Evolutionary conservation across 108 stramenopile species (phyloP), one percentile per base, ranked within the genome.

Genomic region (Skeletonema costatum): DNA sequence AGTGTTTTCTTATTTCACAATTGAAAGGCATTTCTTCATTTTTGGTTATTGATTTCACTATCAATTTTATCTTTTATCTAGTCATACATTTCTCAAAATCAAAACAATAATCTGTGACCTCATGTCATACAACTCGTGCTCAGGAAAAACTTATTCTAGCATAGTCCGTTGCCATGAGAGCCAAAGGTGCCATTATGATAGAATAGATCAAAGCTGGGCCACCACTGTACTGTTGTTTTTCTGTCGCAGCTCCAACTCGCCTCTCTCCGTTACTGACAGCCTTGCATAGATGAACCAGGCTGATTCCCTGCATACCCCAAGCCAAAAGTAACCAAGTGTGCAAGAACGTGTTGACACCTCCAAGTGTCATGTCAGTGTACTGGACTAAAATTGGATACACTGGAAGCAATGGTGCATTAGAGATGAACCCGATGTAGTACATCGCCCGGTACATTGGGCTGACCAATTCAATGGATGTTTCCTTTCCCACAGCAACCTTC

Each of bases 361-460:
- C 88, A 46, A 92, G 61, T 21, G 82, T 73, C 93, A 73, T 87
- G 17, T 78, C 81, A 11, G 87, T 86, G 68, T 89, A 86, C 46
- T 91, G 87, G 16, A 95, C 83, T 58, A 95, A 68, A 0, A 93
- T n/a, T 2, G 92, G 90, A 69, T 95, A 97, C 68, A 91, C 64
- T 25, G 96, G 96, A 32, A 97, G 71, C 53, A 97, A 66, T 2
- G 92, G 88, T 13, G 88, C 90, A 75, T 97, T 97, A 32, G 88
- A 60, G 64, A 92, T 85, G 60, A 92, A 93, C 21, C 90, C 93
- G 50, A 88, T 33, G 32, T 83, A 60, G n/a, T 88, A 89, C 66
- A 90, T 72, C 44, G 42, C 25, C n/a, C 56, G 66, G 4, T 41
- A 56, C 21, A 50, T 25, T 32, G 36, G 53, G 13, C 35, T 35